phyloP scores from a whole-genome alignment of 352 stramenopile genomes.

The Phytophthora fragariaefolia region DNA sequence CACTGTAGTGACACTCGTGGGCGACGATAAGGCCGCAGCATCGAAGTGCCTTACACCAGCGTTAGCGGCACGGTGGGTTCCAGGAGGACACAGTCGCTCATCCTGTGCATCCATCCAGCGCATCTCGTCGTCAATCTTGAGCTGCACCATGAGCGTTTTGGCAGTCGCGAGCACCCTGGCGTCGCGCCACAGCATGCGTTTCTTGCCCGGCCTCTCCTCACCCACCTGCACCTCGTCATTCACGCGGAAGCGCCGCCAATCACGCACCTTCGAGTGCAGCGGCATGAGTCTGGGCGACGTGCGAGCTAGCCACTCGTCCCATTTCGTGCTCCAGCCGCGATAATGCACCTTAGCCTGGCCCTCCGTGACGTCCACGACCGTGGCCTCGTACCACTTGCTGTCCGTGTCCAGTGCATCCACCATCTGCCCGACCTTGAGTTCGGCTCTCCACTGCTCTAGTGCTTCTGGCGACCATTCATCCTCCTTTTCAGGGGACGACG shows the following conservation, averaged over 20 bases:
- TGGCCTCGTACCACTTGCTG: constrained; percentile 78
- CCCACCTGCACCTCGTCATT: constrained; percentile 66
- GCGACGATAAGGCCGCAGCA: constrained; percentile 9
- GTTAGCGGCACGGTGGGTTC: constrained; percentile 60
- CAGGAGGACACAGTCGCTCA: constrained; percentile 62
- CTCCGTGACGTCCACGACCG: constrained; percentile 47
- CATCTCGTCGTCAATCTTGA: constrained; percentile 49
- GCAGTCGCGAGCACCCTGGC: constrained; percentile 40
- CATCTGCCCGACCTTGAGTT: constrained; percentile 53
- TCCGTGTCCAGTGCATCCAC: constrained; percentile 75
- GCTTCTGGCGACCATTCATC: constrained; percentile 30
- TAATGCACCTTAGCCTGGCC: constrained; percentile 93
- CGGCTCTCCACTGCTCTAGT: constrained; percentile 58
- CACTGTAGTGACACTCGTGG: constrained; percentile 13
- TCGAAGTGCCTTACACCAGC: neutral
- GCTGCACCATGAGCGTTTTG: constrained; percentile 44
- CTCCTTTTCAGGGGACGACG: constrained; percentile 49
- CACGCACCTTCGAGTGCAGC: constrained; percentile 86
- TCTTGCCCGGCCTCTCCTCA: constrained; percentile 31
- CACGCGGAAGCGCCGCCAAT: constrained; percentile 69
- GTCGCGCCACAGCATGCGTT: constrained; percentile 63
- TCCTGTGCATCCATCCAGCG: constrained; percentile 70
- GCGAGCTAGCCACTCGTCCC: constrained; percentile 96
- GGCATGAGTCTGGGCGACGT: constrained; percentile 91
- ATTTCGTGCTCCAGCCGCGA: constrained; percentile 95